Base-by-base conservation (phyloP, 192 early-diverging fungal genomes). In the Blastocladiella britannica region DNA sequence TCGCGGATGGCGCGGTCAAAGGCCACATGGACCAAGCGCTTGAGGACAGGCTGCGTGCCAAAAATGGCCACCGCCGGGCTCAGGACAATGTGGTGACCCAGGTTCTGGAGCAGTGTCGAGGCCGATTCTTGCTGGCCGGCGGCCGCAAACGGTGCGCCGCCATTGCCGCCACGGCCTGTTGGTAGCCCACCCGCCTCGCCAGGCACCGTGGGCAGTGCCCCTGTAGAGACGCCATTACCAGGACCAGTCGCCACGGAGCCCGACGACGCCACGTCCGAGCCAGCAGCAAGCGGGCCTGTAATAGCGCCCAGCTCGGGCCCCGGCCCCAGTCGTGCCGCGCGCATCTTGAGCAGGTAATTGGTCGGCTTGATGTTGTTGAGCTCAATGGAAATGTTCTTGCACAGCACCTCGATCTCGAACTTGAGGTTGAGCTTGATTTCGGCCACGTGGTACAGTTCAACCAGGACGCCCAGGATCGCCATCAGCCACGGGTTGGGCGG, bases 401-500 rank as follows among this genome's bases (percentile, higher is more conserved):
- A 96, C 29, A 98, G 72, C 5, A 98, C 91, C 69, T 98, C 94
- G 53, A 98, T 88, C 63, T 96, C 92, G 71, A 98, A 98, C 56
- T 91, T 94, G 30, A 94, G 79, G 56, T 90, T 93, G 31, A 96
- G 74, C 68, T 92, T 96, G 28, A 98, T 69, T 59, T 93, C 87
- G 0, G 89, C 92, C 65, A 78, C 87, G 52, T 86, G 81, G 70
- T 94, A 96, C 8, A 98, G 72, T 67, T 98, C 94, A 3, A 85
- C 83, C 37, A 98, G 68, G 18, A 96, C 74, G 53, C 78, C 78
- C 77, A 98, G 79, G 57, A 92, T 90, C 28, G 87, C 87, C 81
- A 98, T 89, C 47, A 98, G 63, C 94, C 94, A 98, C 18, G 94
- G 94, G 69, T 93, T 95, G 27, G 94, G 92, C 9, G 88, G 87